Evolutionary conservation across 1,284 basidiomycete species (phyloP).

Genomic region (Ustanciosporium gigantosporum): DNA sequence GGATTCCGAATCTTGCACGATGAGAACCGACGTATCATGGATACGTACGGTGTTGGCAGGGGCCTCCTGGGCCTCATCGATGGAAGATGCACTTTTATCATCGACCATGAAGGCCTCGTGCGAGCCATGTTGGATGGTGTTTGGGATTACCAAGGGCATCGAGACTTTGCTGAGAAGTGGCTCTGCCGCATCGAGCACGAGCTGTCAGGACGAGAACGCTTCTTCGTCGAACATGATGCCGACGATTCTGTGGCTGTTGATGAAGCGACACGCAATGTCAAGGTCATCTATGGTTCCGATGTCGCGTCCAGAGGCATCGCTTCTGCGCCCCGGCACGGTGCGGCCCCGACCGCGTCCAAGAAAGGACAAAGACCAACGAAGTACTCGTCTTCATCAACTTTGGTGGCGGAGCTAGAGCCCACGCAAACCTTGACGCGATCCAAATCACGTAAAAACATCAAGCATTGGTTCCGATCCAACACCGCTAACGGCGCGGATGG

Average conservation of each 20-base stretch:
- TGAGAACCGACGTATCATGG: slow-evolving; percentile 31
- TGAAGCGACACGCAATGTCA: slow-evolving; percentile 8
- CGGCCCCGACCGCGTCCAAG: slow-evolving; percentile 5
- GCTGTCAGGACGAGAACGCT: slow-evolving; percentile 28
- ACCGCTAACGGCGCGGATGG: neutral
- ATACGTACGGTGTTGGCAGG: slow-evolving; percentile 36
- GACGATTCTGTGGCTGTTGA: slow-evolving; percentile 13
- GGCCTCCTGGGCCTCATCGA: slow-evolving; percentile 43
- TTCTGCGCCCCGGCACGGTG: slow-evolving; percentile 38
- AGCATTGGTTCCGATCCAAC: slow-evolving; percentile 10
- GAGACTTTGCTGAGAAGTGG: slow-evolving; percentile 49
- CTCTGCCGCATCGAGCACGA: slow-evolving; percentile 49
- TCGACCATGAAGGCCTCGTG: slow-evolving; percentile 49
- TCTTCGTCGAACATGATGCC: slow-evolving; percentile 16
- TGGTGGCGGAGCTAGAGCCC: neutral
- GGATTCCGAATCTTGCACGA: slow-evolving; percentile 46
- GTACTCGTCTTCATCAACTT: neutral
- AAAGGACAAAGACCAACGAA: neutral
- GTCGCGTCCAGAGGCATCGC: slow-evolving; percentile 23
- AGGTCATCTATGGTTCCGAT: slow-evolving; percentile 30
- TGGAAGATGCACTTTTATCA: slow-evolving; percentile 45
- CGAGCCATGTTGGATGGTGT: slow-evolving; percentile 47
- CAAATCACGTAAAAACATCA: slow-evolving; percentile 17
- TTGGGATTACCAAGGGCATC: slow-evolving; percentile 45
- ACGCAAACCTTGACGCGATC: neutral